phyloP scores from a whole-genome alignment of 768 basidiomycete species.

The Clitopilus passeckerianus region DNA sequence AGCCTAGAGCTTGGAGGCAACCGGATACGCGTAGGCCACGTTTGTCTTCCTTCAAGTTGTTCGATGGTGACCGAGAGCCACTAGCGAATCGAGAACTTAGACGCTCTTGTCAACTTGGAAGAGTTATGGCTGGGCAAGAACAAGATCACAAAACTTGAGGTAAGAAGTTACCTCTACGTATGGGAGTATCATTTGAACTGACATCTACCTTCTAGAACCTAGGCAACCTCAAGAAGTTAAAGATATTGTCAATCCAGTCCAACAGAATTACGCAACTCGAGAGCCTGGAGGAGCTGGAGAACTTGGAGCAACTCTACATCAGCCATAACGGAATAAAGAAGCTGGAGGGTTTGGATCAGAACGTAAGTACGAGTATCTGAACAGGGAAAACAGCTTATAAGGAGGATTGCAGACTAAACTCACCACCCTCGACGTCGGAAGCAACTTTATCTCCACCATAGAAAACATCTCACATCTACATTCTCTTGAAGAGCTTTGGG shows the following conservation, averaged over 20 bases:
- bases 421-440: conserved; percentile 82
- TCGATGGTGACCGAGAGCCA: no score
- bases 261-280: conserved; percentile 91
- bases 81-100: conserved; percentile 81
- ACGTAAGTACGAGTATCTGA: conserved; percentile 44
- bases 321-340: conserved; percentile 88
- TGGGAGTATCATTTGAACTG: not conserved
- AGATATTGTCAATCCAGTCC: conserved; percentile 87
- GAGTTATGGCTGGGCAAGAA: conserved; percentile 99
- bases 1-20: conserved; percentile 95
- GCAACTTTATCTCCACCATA: conserved; percentile 74
- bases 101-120: conserved; percentile 74
- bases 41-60: no score
- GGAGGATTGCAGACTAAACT: conserved; percentile 46
- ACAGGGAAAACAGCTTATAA: not conserved
- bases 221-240: conserved; percentile 62
- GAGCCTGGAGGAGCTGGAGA: conserved; percentile 64
- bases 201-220: conserved; percentile 49
- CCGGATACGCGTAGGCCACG: conserved; percentile 66
- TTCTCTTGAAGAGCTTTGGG: conserved; percentile 92
- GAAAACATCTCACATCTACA: conserved; percentile 80
- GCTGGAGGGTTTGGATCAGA: conserved; percentile 82
- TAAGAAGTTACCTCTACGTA: conserved; percentile 17
- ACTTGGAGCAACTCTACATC: conserved; percentile 86
- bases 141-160: conserved; percentile 87